A percentile compares a stretch with the other conserved stretches of the same genome.
Conservation (phyloP, 305 asterid species). For the Fraxinus baroniana region DNA sequence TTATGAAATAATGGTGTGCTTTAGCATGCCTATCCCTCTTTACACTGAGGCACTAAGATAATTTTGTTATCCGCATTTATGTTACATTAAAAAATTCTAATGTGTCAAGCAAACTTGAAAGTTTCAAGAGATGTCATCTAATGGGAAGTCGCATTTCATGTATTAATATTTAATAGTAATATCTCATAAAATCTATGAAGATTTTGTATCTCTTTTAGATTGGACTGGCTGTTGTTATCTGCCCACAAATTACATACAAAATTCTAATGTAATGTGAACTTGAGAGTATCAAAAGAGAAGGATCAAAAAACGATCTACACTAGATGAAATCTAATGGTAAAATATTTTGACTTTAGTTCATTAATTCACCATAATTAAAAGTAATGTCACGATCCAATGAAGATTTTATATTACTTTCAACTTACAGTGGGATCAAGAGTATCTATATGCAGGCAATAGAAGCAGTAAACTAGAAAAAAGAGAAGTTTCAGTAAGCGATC, state of each 20-base stretch:
- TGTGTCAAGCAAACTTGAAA: not conserved
- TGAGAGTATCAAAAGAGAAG: not conserved
- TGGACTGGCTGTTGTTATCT: not conserved
- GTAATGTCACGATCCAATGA: not conserved
- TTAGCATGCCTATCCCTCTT: not conserved
- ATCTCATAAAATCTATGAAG: slow-evolving; percentile 8
- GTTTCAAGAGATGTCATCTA: not conserved
- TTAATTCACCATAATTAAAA: not conserved
- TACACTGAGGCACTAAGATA: not conserved
- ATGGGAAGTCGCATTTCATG: not conserved
- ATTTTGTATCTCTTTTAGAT: not conserved
- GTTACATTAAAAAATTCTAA: not conserved
- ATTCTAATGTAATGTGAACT: not conserved
- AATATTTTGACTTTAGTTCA: not conserved
- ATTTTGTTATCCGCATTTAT: not conserved
- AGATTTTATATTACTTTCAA: not conserved
- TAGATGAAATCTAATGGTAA: not conserved
- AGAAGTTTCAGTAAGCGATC: not conserved
- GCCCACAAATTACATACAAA: not conserved
- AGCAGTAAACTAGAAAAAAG: not conserved
- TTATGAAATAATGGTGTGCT: not conserved
- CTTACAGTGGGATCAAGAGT: not conserved
- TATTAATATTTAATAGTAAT: not conserved
- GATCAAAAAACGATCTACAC: not conserved
- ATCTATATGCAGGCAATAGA: not conserved